A percentile compares a stretch with the other conserved stretches of the same genome.
These are phyloP conservation scores for Russula emetica DNA, from an alignment of 768 basidiomycete species.

Conservation along the genomic window DNA sequence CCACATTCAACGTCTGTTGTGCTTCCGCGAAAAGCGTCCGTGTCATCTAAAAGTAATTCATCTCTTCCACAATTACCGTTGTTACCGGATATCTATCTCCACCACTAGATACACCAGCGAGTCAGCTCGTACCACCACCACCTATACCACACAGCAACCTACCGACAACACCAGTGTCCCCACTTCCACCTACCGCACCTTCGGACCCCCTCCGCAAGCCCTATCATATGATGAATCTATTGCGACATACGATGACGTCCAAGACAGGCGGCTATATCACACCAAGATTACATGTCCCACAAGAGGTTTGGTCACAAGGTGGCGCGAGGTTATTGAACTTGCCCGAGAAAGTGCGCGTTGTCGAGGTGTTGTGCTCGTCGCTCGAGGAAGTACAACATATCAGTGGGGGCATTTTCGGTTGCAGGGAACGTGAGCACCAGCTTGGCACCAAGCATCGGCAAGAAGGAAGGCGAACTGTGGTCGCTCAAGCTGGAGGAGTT, in stretches of 20 bases:
- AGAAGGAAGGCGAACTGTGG: conserved; percentile 79
- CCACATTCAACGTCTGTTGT: conserved; percentile 38
- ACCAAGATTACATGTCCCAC: conserved; percentile 78
- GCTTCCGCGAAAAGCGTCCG: conserved; percentile 54
- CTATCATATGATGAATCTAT: conserved; percentile 83
- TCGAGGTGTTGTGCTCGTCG: conserved; percentile 72
- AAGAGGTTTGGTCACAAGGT: conserved; percentile 87
- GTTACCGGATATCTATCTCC: conserved; percentile 50
- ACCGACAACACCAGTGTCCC: conserved; percentile 72
- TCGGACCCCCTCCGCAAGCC: conserved; percentile 74
- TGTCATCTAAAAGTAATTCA: conserved; percentile 51
- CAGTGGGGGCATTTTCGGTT: conserved; percentile 71
- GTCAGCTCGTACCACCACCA: conserved; percentile 44
- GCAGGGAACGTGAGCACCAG: conserved; percentile 75
- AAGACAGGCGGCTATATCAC: conserved; percentile 86
- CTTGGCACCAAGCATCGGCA: conserved; percentile 66
- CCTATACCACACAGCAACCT: conserved; percentile 51
- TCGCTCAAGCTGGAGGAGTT: conserved; percentile 75
- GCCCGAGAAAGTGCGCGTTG: conserved; percentile 80
- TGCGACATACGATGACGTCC: conserved; percentile 73
- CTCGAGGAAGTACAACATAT: conserved; percentile 71
- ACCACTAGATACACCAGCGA: conserved; percentile 31
- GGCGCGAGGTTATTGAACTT: conserved; percentile 80
- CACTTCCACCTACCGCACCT: conserved; percentile 69
- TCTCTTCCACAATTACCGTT: conserved; percentile 46